Conservation (phyloP, 495 filamentous ascomycete species). For the Talaromyces thailandensis region DNA sequence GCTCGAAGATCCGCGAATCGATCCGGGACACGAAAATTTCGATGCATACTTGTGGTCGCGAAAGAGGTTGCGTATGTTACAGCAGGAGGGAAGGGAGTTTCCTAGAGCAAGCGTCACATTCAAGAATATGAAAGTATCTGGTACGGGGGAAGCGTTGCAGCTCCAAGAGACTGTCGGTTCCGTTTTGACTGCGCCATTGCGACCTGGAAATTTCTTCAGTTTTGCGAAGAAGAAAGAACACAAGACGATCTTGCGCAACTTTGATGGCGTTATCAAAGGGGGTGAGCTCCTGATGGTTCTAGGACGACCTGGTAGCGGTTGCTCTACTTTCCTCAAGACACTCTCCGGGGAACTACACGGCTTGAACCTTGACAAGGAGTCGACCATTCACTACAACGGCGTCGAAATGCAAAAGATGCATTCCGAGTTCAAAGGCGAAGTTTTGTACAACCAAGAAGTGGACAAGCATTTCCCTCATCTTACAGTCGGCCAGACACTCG, state of each 20-base stretch:
- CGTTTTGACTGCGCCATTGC: slow-evolving; percentile 37
- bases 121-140: slow-evolving; percentile 44
- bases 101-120: slow-evolving; percentile 37
- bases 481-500: slow-evolving; percentile 57
- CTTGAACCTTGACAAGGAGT: slow-evolving; percentile 28
- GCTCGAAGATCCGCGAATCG: slow-evolving; percentile 41
- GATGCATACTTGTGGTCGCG: slow-evolving; percentile 49
- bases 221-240: slow-evolving; percentile 9
- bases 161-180: slow-evolving; percentile 48
- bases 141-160: slow-evolving; percentile 44
- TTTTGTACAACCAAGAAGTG: slow-evolving; percentile 54
- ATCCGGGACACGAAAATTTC: slow-evolving; percentile 48
- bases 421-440: slow-evolving; percentile 54
- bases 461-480: slow-evolving; percentile 60
- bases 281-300: slow-evolving; percentile 34
- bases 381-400: slow-evolving; percentile 44
- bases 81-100: slow-evolving; percentile 32
- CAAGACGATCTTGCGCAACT: slow-evolving; percentile 32
- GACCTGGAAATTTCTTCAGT: slow-evolving; percentile 34
- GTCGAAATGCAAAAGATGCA: slow-evolving; percentile 43
- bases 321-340: slow-evolving; percentile 35
- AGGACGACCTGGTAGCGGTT: slow-evolving; percentile 35
- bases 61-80: slow-evolving; percentile 34
- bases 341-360: slow-evolving; percentile 29
- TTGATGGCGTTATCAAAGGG: slow-evolving; percentile 30